Evolutionary conservation across 2,329 filamentous ascomycete species (phyloP).

Genomic region (Raffaelea arxii): DNA sequence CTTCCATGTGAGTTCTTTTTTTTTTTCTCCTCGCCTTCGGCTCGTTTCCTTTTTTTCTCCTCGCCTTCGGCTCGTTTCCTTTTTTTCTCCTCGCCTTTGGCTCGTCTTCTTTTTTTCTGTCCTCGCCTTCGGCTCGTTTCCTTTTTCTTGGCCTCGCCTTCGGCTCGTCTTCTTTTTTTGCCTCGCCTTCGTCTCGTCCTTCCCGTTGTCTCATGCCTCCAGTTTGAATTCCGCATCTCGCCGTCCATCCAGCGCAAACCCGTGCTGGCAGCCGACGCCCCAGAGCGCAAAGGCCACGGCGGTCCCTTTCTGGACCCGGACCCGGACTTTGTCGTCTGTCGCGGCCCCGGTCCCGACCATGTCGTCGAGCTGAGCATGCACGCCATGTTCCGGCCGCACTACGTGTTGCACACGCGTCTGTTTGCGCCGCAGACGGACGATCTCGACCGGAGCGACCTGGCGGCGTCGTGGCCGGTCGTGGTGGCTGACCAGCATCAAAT

Average conservation of each 20-base stretch:
- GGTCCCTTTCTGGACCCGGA: conserved; percentile 19
- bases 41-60: too few relatives aligned
- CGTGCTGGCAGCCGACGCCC: conserved; percentile 14
- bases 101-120: too few relatives aligned
- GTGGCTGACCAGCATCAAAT: conserved; percentile 17
- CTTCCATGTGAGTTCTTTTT: conserved; percentile 5
- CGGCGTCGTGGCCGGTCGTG: conserved; percentile 26
- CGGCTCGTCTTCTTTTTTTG: neutral
- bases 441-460: conserved; percentile 24
- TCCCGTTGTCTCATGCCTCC: neutral
- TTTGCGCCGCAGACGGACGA: conserved; percentile 27
- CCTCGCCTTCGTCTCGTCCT: neutral
- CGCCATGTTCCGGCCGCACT: conserved; percentile 23
- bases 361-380: conserved; percentile 27
- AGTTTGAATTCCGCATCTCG: conserved; percentile 20
- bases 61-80: too few relatives aligned
- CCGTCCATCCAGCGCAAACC: conserved; percentile 15
- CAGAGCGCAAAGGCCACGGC: conserved; percentile 14
- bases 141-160: neutral
- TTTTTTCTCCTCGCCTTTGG: too few relatives aligned
- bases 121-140: too few relatives aligned
- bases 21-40: too few relatives aligned
- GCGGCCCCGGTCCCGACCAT: conserved; percentile 17
- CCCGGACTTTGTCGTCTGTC: conserved; percentile 20
- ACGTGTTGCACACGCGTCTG: conserved; percentile 27